These are phyloP conservation scores for Vitellaria paradoxa DNA, from an alignment of 179 eudicot genomes.

Conservation along the genomic window DNA sequence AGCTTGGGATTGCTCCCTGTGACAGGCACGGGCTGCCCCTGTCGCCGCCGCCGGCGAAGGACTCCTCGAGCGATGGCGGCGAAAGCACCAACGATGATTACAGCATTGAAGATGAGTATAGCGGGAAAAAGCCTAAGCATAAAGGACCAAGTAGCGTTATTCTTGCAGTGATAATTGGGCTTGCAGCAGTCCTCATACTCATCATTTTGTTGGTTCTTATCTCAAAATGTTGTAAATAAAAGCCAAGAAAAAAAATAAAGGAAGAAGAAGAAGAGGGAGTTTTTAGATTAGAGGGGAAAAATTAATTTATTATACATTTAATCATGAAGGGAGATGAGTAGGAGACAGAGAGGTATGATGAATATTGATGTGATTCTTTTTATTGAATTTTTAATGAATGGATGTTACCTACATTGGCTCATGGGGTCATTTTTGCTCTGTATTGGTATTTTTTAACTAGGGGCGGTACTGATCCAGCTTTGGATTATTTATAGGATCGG, in stretches of 20 bases:
- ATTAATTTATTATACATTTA: slow-evolving; percentile 7
- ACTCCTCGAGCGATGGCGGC: slow-evolving; percentile 17
- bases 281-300: slow-evolving; percentile 23
- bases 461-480: too few relatives aligned
- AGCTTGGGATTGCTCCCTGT: slow-evolving; percentile 87
- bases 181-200: slow-evolving; percentile 74
- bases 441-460: neutral
- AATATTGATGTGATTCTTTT: slow-evolving; percentile 9
- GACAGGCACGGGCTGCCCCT: slow-evolving; percentile 75
- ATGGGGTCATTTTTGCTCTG: neutral
- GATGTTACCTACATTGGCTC: neutral
- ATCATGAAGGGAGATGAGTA: neutral
- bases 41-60: slow-evolving; percentile 61
- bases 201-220: slow-evolving; percentile 68
- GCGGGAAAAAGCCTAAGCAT: slow-evolving; percentile 23
- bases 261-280: too few relatives aligned
- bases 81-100: slow-evolving; percentile 29
- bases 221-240: slow-evolving; percentile 68
- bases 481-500: too few relatives aligned
- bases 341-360: slow-evolving; percentile 7
- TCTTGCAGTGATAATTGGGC: slow-evolving; percentile 84
- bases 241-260: neutral
- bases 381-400: neutral
- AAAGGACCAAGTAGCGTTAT: slow-evolving; percentile 88
- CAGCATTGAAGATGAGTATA: slow-evolving; percentile 28